Conservation (phyloP, 805 yeast genomes). For the Wickerhamomyces bisporus region DNA sequence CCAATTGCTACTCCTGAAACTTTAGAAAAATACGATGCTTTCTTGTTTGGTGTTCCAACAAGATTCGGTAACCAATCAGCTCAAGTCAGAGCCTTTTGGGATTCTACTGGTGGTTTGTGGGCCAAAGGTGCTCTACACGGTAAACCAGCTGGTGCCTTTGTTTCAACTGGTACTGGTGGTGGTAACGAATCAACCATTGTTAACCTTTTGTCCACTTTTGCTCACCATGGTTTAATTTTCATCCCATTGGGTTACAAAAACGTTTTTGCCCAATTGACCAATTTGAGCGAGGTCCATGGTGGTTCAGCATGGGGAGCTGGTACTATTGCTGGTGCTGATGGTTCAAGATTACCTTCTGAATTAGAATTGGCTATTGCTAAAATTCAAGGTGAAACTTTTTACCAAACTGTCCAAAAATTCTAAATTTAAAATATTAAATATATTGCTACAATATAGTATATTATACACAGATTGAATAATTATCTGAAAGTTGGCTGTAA, state of each 20-base stretch:
- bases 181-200: conserved; percentile 74
- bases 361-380: conserved; percentile 61
- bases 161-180: conserved; percentile 71
- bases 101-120: conserved; percentile 74
- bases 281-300: conserved; percentile 67
- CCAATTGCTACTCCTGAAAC: conserved; percentile 57
- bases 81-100: conserved; percentile 75
- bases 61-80: conserved; percentile 73
- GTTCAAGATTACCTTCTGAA: conserved; percentile 60
- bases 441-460: too few species aligned
- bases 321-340: conserved; percentile 68
- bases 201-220: conserved; percentile 51
- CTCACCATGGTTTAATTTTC: conserved; percentile 73
- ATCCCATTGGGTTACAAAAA: conserved; percentile 72
- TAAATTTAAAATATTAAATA: too few species aligned
- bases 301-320: conserved; percentile 90
- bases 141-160: conserved; percentile 69
- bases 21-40: conserved; percentile 62
- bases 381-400: conserved; percentile 66
- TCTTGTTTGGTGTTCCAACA: conserved; percentile 76
- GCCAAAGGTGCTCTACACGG: conserved; percentile 63
- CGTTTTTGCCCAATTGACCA: conserved; percentile 49
- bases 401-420: conserved; percentile 35
- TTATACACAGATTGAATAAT: too few species aligned
- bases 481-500: too few species aligned